A percentile compares a stretch with the other conserved stretches of the same genome.
Conservation (phyloP, 2,329 filamentous ascomycete species). For the Alternaria hordeiaustralica region DNA sequence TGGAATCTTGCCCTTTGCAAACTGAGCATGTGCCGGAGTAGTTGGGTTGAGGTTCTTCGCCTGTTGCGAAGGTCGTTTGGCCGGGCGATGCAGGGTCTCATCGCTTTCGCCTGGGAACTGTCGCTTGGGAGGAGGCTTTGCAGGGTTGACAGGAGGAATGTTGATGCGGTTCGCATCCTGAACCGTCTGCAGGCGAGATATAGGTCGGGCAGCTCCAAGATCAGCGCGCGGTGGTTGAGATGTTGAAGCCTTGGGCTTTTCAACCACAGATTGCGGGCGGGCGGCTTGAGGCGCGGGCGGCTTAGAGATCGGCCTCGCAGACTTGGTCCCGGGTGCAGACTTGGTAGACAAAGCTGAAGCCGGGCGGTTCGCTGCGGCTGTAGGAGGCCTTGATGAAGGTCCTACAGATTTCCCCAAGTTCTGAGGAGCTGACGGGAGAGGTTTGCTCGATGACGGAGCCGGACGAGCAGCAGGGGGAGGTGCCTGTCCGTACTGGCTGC, state of each 20-base stretch:
- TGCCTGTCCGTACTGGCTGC: constrained; percentile 50
- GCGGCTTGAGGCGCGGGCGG: constrained; percentile 33
- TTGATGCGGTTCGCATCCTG: constrained; percentile 65
- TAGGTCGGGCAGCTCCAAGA: constrained; percentile 58
- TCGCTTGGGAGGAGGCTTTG: constrained; percentile 76
- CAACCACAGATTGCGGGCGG: constrained; percentile 63
- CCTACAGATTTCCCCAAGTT: constrained; percentile 42
- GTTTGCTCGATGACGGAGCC: constrained; percentile 37
- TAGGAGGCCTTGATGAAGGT: constrained; percentile 63
- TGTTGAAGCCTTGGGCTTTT: constrained; percentile 63
- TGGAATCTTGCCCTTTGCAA: constrained; percentile 86
- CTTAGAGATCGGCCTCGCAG: constrained; percentile 31
- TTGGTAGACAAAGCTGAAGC: constrained; percentile 37
- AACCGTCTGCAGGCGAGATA: constrained; percentile 66
- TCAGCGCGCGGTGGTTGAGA: constrained; percentile 56
- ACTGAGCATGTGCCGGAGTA: constrained; percentile 68
- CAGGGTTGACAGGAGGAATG: constrained; percentile 66
- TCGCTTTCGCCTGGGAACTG: constrained; percentile 74
- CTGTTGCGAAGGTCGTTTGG: constrained; percentile 47
- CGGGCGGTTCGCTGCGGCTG: constrained; percentile 35
- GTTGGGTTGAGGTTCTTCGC: constrained; percentile 54
- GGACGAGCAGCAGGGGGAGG: constrained; percentile 64
- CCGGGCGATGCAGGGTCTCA: constrained; percentile 58
- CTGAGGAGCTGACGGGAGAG: constrained; percentile 35
- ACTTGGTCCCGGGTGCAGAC: constrained; percentile 24